A percentile compares a stretch with the other conserved stretches of the same genome.
These are phyloP conservation scores for Colletotrichum acutatum DNA, from an alignment of 2,329 filamentous ascomycete genomes.

Conservation along the genomic window DNA sequence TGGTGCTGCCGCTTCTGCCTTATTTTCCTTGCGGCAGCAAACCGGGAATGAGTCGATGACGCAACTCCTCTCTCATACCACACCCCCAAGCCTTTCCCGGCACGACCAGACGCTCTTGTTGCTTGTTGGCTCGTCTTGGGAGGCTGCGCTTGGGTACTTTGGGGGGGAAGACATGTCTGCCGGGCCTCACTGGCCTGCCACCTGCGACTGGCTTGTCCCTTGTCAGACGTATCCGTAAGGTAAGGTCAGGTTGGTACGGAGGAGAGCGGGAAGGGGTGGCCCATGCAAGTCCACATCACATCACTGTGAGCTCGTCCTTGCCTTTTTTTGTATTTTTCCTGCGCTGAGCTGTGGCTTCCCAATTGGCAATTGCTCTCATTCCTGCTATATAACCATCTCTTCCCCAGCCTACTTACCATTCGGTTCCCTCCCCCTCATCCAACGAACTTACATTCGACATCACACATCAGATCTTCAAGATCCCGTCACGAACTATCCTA, in stretches of 20 bases:
- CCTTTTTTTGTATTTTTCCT: not conserved
- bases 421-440: slow-evolving; percentile 3
- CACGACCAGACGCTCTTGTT: slow-evolving; percentile 1
- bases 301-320: slow-evolving; percentile 34
- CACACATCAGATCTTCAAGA: slow-evolving; percentile 5
- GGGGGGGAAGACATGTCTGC: not conserved
- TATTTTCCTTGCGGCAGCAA: slow-evolving; percentile 33
- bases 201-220: slow-evolving; percentile 32
- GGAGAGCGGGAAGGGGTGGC: slow-evolving; percentile 28
- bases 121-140: slow-evolving; percentile 6
- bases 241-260: slow-evolving; percentile 6
- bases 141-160: slow-evolving; percentile 31
- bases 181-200: slow-evolving; percentile 18
- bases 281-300: slow-evolving; percentile 37
- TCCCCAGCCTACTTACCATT: slow-evolving; percentile 22
- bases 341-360: not conserved
- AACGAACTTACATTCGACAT: slow-evolving; percentile 13
- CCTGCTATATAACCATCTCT: slow-evolving; percentile 16
- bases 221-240: slow-evolving; percentile 25
- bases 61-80: slow-evolving; percentile 30
- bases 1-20: slow-evolving; percentile 4
- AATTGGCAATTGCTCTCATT: not conserved
- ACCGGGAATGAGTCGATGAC: slow-evolving; percentile 37
- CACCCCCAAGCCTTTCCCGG: slow-evolving; percentile 26
- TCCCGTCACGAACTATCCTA: slow-evolving; percentile 17